A percentile compares a stretch with the other conserved stretches of the same genome.
These are phyloP conservation scores for Calonectria naviculata DNA, from an alignment of 2,329 filamentous ascomycete genomes.

Conservation along the genomic window DNA sequence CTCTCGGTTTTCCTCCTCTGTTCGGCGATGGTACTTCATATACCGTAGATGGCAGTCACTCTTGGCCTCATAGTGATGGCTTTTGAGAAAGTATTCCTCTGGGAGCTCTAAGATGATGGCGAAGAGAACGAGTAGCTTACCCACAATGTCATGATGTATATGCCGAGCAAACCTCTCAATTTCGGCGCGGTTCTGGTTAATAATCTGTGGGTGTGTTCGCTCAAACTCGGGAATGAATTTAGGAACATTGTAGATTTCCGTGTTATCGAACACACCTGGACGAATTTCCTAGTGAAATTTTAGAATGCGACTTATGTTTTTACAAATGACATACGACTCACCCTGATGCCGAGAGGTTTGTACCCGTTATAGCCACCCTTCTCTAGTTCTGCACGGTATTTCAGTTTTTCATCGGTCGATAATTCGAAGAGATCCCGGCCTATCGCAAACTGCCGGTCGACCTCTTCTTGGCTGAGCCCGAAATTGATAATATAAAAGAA, in stretches of 20 bases:
- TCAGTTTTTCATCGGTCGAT: conserved; percentile 68
- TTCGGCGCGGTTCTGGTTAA: neutral
- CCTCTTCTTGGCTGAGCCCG: conserved; percentile 66
- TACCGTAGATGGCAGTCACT: conserved; percentile 70
- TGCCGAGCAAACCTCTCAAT: neutral
- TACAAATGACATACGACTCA: neutral
- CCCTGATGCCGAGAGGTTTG: conserved; percentile 54
- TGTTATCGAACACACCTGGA: neutral
- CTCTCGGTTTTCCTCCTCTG: conserved; percentile 55
- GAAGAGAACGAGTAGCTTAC: neutral
- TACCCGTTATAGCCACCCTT: conserved; percentile 67
- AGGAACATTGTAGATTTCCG: neutral
- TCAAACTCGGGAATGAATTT: neutral
- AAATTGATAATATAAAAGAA: conserved; percentile 74
- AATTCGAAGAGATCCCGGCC: conserved; percentile 63
- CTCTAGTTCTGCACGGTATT: conserved; percentile 58
- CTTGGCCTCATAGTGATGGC: conserved; percentile 65
- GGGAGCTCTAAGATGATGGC: conserved; percentile 56
- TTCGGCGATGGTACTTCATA: conserved; percentile 66
- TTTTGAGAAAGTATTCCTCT: conserved; percentile 63
- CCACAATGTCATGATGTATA: neutral
- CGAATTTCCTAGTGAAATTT: neutral
- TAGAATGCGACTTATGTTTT: neutral
- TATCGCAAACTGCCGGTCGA: conserved; percentile 68
- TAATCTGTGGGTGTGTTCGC: neutral